phyloP scores from a whole-genome alignment of 306 rosid species.

The Hippophae tibetana region DNA sequence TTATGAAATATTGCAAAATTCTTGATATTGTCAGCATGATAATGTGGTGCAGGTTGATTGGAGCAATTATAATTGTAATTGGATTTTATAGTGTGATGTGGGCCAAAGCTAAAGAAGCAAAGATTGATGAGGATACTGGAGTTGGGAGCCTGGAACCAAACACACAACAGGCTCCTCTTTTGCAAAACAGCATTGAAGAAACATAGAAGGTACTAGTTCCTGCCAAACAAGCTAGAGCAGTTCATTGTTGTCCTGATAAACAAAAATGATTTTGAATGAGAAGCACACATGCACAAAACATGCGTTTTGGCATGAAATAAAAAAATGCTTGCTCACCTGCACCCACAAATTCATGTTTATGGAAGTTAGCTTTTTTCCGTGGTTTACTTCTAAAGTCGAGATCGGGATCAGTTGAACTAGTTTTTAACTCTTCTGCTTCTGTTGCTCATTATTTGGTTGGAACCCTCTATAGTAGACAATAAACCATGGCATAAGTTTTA shows the following conservation, averaged over 20 bases:
- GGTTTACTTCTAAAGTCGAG: too few relatives aligned
- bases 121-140: conserved; percentile 17
- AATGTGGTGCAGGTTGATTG: conserved; percentile 60
- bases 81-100: conserved; percentile 80
- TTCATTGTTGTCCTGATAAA: background rate
- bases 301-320: too few relatives aligned
- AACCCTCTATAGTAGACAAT: too few relatives aligned
- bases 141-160: conserved; percentile 12
- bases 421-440: too few relatives aligned
- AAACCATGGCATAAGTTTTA: too few relatives aligned
- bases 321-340: too few relatives aligned
- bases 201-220: conserved; percentile 6
- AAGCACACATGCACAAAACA: too few relatives aligned
- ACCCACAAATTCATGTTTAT: too few relatives aligned
- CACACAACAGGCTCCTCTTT: conserved; percentile 34
- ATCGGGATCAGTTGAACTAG: too few relatives aligned
- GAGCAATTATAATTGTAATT: conserved; percentile 59
- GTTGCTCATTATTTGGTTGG: too few relatives aligned
- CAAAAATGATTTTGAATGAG: too few relatives aligned
- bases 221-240: conserved; percentile 8
- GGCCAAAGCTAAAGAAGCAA: conserved; percentile 70
- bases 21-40: background rate
- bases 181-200: conserved; percentile 31
- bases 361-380: too few relatives aligned
- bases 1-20: background rate